Conservation (phyloP, 192 early-diverging fungal genomes). For the Radiomyces spectabilis region DNA sequence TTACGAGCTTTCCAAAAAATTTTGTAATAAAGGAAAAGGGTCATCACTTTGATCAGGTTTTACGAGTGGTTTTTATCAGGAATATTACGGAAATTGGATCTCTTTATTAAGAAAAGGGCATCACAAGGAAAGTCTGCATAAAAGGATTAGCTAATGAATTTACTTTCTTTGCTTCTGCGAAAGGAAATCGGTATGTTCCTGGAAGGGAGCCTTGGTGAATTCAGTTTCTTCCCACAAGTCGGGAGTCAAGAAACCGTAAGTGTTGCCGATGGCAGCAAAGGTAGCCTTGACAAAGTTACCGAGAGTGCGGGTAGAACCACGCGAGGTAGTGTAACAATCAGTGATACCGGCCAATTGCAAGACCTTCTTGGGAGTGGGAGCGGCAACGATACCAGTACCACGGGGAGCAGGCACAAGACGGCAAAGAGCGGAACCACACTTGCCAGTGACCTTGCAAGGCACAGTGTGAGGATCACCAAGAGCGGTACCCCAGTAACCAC, state of each 20-base stretch:
- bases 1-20: no score
- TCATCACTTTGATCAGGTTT: no score
- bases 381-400: conserved; percentile 98
- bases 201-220: conserved; percentile 86
- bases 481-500: conserved; percentile 96
- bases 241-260: conserved; percentile 95
- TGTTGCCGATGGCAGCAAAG: conserved; percentile 94
- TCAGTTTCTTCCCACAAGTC: conserved; percentile 91
- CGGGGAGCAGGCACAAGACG: conserved; percentile 97
- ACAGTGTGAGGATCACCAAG: conserved; percentile 98
- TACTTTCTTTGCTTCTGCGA: conserved; percentile 39
- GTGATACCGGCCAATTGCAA: conserved; percentile 94
- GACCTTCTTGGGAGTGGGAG: conserved; percentile 96
- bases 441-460: conserved; percentile 94
- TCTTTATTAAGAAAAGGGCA: no score
- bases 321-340: conserved; percentile 95
- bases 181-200: conserved; percentile 82
- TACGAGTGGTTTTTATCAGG: no score
- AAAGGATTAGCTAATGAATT: no score
- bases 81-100: no score
- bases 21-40: no score
- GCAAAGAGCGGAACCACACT: conserved; percentile 89
- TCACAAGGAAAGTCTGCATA: no score
- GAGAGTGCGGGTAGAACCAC: conserved; percentile 95
- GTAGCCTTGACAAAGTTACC: conserved; percentile 99